phyloP scores from a whole-genome alignment of 1,284 basidiomycete species.

The Coriolopsis trogii region DNA sequence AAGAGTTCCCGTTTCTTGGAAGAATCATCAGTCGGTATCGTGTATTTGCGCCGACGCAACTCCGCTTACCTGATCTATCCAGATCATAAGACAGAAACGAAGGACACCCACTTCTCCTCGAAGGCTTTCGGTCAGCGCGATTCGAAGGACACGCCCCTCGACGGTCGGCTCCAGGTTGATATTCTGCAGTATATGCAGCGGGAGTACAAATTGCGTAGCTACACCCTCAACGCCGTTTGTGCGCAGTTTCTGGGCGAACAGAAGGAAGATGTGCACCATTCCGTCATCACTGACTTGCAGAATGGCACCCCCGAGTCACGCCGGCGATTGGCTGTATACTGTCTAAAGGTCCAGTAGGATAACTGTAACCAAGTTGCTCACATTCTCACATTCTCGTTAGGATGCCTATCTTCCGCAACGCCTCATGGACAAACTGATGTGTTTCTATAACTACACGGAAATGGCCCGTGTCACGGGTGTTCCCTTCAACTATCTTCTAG shows the following conservation, averaged over 20 bases:
- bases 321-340: slow-evolving; percentile 91
- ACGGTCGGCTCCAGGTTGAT: slow-evolving; percentile 92
- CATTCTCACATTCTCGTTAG: too few species aligned
- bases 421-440: slow-evolving; percentile 95
- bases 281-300: slow-evolving; percentile 95
- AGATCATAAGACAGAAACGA: slow-evolving; percentile 80
- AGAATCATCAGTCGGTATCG: slow-evolving; percentile 66
- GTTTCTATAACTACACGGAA: slow-evolving; percentile 94
- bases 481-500: slow-evolving; percentile 93
- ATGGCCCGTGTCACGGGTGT: slow-evolving; percentile 97
- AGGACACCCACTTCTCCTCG: slow-evolving; percentile 94
- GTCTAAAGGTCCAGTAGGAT: slow-evolving; percentile 84
- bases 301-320: slow-evolving; percentile 92
- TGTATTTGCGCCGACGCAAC: neutral
- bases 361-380: too few species aligned
- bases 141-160: slow-evolving; percentile 88
- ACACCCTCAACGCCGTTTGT: slow-evolving; percentile 95
- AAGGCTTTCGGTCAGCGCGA: slow-evolving; percentile 95
- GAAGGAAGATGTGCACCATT: slow-evolving; percentile 97
- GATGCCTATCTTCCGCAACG: slow-evolving; percentile 96
- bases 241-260: slow-evolving; percentile 96
- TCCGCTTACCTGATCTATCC: slow-evolving; percentile 2
- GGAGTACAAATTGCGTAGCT: slow-evolving; percentile 93
- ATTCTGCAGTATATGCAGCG: slow-evolving; percentile 95
- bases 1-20: slow-evolving; percentile 79